A percentile compares a stretch with the other conserved stretches of the same genome.
Conservation (phyloP, 2,329 filamentous ascomycete species). For the Akanthomyces lecanii region DNA sequence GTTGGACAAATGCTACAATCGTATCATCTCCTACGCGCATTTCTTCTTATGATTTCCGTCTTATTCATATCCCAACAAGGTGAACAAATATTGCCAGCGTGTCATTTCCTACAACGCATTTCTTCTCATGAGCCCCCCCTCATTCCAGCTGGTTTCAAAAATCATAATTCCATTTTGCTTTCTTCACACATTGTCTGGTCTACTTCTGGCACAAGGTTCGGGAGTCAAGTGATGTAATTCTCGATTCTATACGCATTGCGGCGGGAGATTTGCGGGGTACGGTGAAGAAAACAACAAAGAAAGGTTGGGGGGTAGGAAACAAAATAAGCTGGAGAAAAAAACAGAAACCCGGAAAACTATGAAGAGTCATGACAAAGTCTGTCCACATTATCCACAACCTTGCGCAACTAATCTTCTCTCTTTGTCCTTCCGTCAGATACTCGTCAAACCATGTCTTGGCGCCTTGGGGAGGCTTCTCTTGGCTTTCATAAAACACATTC, state of each 20-base stretch:
- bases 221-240: constrained; percentile 11
- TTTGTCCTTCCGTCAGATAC: not conserved
- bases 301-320: constrained; percentile 4
- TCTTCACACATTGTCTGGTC: not conserved
- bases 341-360: constrained; percentile 13
- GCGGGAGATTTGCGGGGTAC: not conserved
- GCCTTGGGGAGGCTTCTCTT: not conserved
- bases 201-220: not conserved
- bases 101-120: not conserved
- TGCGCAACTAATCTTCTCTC: constrained; percentile 6
- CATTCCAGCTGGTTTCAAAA: not conserved
- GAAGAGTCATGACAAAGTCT: constrained; percentile 16
- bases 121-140: not conserved
- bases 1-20: too few species aligned
- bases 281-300: constrained; percentile 5
- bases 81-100: not conserved
- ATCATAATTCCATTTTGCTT: not conserved
- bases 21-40: not conserved
- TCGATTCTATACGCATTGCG: constrained; percentile 11
- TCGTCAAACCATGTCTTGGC: not conserved
- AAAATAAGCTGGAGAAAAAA: constrained; percentile 15
- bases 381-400: constrained; percentile 16
- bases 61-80: not conserved
- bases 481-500: constrained; percentile 6
- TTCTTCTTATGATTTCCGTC: not conserved